Percentiles rank a stretch among this genome's conserved stretches.
Conservation (phyloP, 2,329 filamentous ascomycete genomes). For the Albophoma yamanashiensis region DNA sequence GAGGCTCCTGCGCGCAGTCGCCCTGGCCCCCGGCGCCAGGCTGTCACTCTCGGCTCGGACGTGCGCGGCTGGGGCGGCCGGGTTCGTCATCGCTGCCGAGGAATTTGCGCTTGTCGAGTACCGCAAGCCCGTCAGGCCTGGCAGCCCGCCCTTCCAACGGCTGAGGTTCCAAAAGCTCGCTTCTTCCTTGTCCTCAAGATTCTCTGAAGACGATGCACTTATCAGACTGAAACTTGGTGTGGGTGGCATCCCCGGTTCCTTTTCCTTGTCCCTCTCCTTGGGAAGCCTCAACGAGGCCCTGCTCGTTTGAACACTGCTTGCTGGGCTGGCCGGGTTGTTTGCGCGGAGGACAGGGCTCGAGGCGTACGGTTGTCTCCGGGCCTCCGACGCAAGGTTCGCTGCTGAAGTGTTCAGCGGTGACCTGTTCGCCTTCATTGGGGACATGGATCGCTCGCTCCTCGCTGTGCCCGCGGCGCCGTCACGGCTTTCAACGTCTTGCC, state of each 20-base stretch:
- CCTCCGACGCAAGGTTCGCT: slow-evolving; percentile 32
- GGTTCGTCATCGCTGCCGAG: slow-evolving; percentile 2
- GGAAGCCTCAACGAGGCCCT: slow-evolving; percentile 12
- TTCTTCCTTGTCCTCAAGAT: slow-evolving; percentile 30
- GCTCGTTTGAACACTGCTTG: slow-evolving; percentile 19
- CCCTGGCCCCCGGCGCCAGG: slow-evolving; percentile 21
- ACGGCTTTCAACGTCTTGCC: slow-evolving; percentile 50
- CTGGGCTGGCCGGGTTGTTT: slow-evolving; percentile 25
- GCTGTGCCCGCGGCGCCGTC: slow-evolving; percentile 27
- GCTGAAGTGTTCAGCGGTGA: slow-evolving; percentile 24
- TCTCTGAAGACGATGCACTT: slow-evolving; percentile 19
- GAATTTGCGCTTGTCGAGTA: slow-evolving; percentile 14
- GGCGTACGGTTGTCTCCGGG: slow-evolving; percentile 31
- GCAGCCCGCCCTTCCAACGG: slow-evolving; percentile 36
- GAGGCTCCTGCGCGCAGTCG: slow-evolving; percentile 19
- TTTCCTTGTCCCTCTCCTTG: slow-evolving; percentile 13
- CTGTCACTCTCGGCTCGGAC: slow-evolving; percentile 16
- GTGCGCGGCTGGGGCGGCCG: slow-evolving; percentile 19
- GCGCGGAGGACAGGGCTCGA: slow-evolving; percentile 14
- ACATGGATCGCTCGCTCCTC: slow-evolving; percentile 44
- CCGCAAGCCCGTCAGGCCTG: slow-evolving; percentile 24
- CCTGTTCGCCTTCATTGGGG: slow-evolving; percentile 35
- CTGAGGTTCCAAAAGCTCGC: slow-evolving; percentile 46
- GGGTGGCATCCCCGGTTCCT: slow-evolving; percentile 27
- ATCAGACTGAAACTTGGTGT: slow-evolving; percentile 45